phyloP scores from a whole-genome alignment of 2,329 filamentous ascomycete species.

The Cercospora brassicicola region DNA sequence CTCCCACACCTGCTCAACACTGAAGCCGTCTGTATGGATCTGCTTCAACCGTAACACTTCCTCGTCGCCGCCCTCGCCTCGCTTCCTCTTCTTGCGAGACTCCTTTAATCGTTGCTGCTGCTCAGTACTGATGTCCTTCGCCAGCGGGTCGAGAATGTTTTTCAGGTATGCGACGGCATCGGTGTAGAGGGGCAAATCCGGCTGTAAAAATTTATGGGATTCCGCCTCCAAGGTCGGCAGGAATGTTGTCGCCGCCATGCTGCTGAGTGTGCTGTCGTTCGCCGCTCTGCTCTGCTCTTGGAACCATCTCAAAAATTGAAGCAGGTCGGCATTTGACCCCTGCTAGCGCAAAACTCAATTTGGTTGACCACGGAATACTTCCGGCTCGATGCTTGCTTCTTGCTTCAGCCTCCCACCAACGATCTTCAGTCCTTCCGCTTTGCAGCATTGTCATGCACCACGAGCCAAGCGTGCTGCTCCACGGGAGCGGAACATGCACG shows the following conservation, averaged over 20 bases:
- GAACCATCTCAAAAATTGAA: conserved; percentile 7
- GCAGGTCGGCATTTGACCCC: conserved; percentile 3
- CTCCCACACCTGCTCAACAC: conserved; percentile 87
- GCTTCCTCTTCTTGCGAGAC: conserved; percentile 73
- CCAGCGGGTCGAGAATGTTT: conserved; percentile 74
- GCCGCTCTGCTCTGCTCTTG: neutral
- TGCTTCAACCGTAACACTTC: conserved; percentile 73
- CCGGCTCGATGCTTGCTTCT: neutral
- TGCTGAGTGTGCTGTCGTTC: neutral
- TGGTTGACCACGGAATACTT: neutral
- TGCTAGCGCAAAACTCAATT: conserved; percentile 6
- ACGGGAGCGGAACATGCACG: conserved; percentile 5
- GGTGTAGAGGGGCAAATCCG: conserved; percentile 64
- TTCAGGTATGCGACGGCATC: conserved; percentile 76
- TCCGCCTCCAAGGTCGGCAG: conserved; percentile 25
- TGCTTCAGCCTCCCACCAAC: neutral
- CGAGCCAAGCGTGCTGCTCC: conserved; percentile 8
- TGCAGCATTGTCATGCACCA: neutral
- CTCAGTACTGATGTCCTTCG: conserved; percentile 68
- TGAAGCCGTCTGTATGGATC: conserved; percentile 83
- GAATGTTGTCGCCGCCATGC: conserved; percentile 29
- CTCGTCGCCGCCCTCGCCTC: conserved; percentile 51
- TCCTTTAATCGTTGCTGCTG: conserved; percentile 69
- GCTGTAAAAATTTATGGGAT: conserved; percentile 76
- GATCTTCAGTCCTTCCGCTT: conserved; percentile 5